These are phyloP conservation scores for Schizosaccharomyces lindneri DNA, from an alignment of 805 yeast species.

Conservation along the genomic window DNA sequence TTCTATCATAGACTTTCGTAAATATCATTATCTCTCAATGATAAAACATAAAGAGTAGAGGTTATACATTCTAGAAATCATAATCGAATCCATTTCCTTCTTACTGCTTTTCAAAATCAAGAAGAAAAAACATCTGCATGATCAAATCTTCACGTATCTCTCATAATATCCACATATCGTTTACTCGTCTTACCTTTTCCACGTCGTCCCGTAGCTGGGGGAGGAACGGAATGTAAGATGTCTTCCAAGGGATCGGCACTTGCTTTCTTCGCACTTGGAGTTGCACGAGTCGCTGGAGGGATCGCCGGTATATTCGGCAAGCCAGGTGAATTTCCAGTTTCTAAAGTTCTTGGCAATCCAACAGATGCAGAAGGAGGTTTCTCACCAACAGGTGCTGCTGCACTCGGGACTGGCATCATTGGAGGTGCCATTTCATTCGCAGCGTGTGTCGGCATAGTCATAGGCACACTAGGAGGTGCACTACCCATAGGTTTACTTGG, in stretches of 20 bases:
- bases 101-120: neutral
- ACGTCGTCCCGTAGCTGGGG: conserved; percentile 1
- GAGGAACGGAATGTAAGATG: neutral
- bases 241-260: neutral
- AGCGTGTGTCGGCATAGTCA: neutral
- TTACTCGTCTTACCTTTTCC: conserved; percentile 1
- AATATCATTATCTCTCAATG: no score
- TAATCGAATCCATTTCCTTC: neutral
- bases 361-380: neutral
- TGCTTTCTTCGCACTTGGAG: neutral
- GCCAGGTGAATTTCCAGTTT: neutral
- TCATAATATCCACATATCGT: conserved; percentile 1
- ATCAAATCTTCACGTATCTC: neutral
- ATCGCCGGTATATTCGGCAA: neutral
- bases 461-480: neutral
- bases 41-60: no score
- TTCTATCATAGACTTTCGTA: no score
- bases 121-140: neutral
- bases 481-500: neutral
- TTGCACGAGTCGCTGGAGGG: neutral
- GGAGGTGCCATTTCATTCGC: neutral
- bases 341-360: neutral
- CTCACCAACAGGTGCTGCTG: neutral
- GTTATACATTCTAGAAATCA: no score
- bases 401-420: neutral